These are phyloP conservation scores for Penicillium palitans DNA, from an alignment of 2,329 filamentous ascomycete species.

Conservation along the genomic window DNA sequence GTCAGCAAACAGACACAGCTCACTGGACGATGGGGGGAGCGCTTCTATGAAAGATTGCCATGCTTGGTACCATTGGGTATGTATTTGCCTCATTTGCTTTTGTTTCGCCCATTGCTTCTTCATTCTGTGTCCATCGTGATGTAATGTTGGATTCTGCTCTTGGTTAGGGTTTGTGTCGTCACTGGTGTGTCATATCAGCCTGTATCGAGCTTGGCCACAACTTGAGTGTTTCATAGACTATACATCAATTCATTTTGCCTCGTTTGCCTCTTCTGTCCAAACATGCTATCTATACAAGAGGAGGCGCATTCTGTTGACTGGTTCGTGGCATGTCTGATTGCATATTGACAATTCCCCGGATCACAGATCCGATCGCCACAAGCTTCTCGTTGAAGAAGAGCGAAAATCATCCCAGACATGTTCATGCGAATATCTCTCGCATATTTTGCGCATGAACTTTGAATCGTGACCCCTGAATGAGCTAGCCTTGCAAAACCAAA, in stretches of 20 bases:
- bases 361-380: constrained; percentile 20
- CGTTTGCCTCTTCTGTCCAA: background rate
- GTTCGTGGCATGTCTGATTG: constrained; percentile 13
- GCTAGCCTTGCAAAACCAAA: background rate
- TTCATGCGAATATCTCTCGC: background rate
- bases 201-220: background rate
- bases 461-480: background rate
- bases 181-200: constrained; percentile 9
- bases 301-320: background rate
- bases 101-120: background rate
- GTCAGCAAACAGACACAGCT: background rate
- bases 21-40: background rate
- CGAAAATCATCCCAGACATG: background rate
- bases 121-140: constrained; percentile 19
- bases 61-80: background rate
- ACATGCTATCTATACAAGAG: background rate
- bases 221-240: background rate
- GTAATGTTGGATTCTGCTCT: constrained; percentile 10
- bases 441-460: background rate
- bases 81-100: background rate
- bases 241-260: background rate
- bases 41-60: background rate
- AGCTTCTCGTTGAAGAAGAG: constrained; percentile 19
- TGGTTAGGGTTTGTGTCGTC: constrained; percentile 9
- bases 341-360: constrained; percentile 17